These are phyloP conservation scores for Coemansia sp. DNA, from an alignment of 192 early-diverging fungal species.

Conservation along the genomic window DNA sequence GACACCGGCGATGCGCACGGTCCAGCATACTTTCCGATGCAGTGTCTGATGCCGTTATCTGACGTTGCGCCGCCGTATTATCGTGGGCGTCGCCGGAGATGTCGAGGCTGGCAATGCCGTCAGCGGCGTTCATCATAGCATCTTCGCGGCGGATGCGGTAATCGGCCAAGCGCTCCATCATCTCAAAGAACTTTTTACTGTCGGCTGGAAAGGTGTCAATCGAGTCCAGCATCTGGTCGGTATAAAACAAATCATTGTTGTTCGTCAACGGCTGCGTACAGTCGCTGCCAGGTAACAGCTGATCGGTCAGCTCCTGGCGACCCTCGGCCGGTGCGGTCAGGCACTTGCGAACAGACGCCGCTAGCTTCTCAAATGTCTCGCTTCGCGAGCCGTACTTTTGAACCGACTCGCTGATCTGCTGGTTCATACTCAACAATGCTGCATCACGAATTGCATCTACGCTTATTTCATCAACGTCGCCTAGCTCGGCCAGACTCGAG, in stretches of 20 bases:
- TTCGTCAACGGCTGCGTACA: conserved; percentile 8
- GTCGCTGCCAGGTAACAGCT: conserved; percentile 8
- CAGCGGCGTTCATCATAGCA: conserved; percentile 37
- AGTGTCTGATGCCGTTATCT: no score
- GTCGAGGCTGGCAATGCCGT: conserved; percentile 37
- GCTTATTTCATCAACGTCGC: background rate
- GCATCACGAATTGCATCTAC: background rate
- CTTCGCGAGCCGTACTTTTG: conserved; percentile 14
- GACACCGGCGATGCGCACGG: conserved; percentile 25
- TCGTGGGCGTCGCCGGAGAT: conserved; percentile 45
- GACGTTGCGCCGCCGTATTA: conserved; percentile 18
- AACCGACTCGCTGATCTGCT: conserved; percentile 15
- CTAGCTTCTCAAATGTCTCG: background rate
- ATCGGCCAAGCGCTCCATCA: conserved; percentile 94
- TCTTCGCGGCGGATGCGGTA: conserved; percentile 81
- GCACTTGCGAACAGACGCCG: conserved; percentile 15
- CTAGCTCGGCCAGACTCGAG: conserved; percentile 6
- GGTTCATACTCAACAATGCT: conserved; percentile 5
- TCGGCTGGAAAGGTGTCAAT: conserved; percentile 65
- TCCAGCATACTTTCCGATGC: conserved; percentile 14
- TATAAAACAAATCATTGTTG: conserved; percentile 53
- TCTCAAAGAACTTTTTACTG: conserved; percentile 91
- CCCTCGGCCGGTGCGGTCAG: conserved; percentile 7
- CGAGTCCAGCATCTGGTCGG: conserved; percentile 42
- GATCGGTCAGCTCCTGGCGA: conserved; percentile 11